Base-by-base conservation (phyloP, 441 rosid species). In the Rhodomyrtus psidioides region DNA sequence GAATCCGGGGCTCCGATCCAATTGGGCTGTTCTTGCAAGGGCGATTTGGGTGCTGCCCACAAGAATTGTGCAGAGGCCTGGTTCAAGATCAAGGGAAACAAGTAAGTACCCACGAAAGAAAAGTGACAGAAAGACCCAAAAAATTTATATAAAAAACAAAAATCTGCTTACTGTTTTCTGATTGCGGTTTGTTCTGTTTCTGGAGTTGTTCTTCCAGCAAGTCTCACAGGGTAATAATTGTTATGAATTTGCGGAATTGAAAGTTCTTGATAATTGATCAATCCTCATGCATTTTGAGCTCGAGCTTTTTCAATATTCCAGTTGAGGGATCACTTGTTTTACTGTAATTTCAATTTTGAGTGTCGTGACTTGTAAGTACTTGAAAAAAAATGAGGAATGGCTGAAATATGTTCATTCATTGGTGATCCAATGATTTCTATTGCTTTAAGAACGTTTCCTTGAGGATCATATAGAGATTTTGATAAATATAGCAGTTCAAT, bases 41-140 rank as follows among this genome's bases (percentile, higher is more conserved):
- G 89, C 46, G 99, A 97, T 92, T 91, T 97, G 86, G 98, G 96
- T 85, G 92, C 95, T 92, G 99, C 98, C 85, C 99, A 97, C 90
- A 95, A 90, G 92, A 93, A 92, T 58, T 97, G 99, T 85, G 99
- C 99, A 24, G 99, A 97, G 83, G 92, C 97, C 75, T 97, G 99
- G 99, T 96, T 97, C 93, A 95, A 95, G 92, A 98, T 96, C 87
- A 98, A 88, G 89, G 99, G 99, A 89, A 95, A 96, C 90, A 94
- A 91, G 98, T 93, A 82, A 93, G 94, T 91, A n/a, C 49, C 79
- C 15, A 10, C 79, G 39, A 39, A 34, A 39, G 79, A 70, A 19
- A 70, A 70, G 79, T 70, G 79, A 70, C 79, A 6, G n/a, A 42
- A 39, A 39, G 79, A 70, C n/a, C n/a, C n/a, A 10, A 56, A 34